phyloP scores from a whole-genome alignment of 768 basidiomycete species.

The Gloeophyllum trabeum region DNA sequence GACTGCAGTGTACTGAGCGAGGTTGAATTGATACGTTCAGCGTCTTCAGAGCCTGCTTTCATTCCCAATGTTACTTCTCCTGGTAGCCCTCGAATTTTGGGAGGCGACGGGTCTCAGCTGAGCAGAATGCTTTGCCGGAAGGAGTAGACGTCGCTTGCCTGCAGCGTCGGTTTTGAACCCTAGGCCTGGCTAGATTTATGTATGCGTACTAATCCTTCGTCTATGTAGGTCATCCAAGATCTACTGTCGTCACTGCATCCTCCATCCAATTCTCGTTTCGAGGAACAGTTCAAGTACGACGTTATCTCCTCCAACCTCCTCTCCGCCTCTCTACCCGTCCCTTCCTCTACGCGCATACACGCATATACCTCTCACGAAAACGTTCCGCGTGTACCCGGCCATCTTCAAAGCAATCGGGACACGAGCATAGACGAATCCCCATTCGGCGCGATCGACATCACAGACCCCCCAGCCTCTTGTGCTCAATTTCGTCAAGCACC shows the following conservation, averaged over 20 bases:
- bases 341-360: constrained; percentile 17
- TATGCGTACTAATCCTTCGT: constrained; percentile 8
- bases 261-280: constrained; percentile 33
- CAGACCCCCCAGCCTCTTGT: not conserved
- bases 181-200: not conserved
- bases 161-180: too few species aligned
- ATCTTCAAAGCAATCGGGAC: not conserved
- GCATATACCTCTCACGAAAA: constrained; percentile 11
- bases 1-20: too few species aligned
- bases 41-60: constrained; percentile 5
- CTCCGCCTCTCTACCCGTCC: constrained; percentile 38
- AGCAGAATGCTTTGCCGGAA: too few species aligned
- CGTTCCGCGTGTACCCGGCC: constrained; percentile 2
- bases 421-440: not conserved
- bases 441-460: not conserved
- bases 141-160: too few species aligned
- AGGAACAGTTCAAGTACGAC: constrained; percentile 77
- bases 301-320: constrained; percentile 73
- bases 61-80: not conserved
- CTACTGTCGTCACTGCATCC: constrained; percentile 24
- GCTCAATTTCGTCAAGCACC: not conserved
- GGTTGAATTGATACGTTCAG: too few species aligned
- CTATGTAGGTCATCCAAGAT: constrained; percentile 16
- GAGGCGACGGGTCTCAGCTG: not conserved
- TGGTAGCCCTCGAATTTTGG: not conserved